Base-by-base conservation (phyloP, 2,329 filamentous ascomycete genomes). In the Trichoderma sp. region DNA sequence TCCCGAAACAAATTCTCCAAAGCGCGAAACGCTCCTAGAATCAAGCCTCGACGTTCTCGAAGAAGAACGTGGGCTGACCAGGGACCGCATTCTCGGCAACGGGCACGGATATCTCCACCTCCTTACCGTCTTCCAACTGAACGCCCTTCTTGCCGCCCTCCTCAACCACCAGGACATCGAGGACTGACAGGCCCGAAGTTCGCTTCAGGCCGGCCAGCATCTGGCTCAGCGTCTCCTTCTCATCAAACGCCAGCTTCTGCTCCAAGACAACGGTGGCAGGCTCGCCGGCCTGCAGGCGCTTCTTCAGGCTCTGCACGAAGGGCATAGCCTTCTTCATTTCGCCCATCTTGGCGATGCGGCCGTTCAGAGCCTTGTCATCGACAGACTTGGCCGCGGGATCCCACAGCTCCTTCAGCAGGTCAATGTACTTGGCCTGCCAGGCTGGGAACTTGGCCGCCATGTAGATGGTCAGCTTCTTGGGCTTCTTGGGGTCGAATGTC, bases 321-420 rank as follows among this genome's bases (percentile, higher is more conserved):
- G 96, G 96, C 95, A 98, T 98, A 3, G 94, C 95, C 84, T 97
- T 96, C 89, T 98, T 99, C 88, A 94, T 94, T 83, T 97, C 93
- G 57, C 90, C 90, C 79, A 94, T 86, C 86, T 97, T 97, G 76
- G 90, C 90, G 72, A 98, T 91, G 79, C 90, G 88, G 75, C 90
- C 90, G 77, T 90, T 93, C 61, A 98, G 85, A 71, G 89, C 90
- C 85, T 97, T 97, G 80, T 97, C 93, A 79, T 97, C 91, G 75
- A 92, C 83, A 11, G 85, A 84, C 74, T 92, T 85, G 75, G 84
- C 89, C 74, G 78, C 80, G 21, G 87, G 81, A 73, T 93, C 87
- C 83, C 94, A 94, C 73, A 89, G 84, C 78, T 92, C 87, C 75
- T 90, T 89, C 21, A 97, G 88, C 43, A 97, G 86, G 71, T 94